Evolutionary conservation across 345 rosid species (phyloP), one percentile per base, ranked within the genome.

Genomic region (Eucalyptus victrix): DNA sequence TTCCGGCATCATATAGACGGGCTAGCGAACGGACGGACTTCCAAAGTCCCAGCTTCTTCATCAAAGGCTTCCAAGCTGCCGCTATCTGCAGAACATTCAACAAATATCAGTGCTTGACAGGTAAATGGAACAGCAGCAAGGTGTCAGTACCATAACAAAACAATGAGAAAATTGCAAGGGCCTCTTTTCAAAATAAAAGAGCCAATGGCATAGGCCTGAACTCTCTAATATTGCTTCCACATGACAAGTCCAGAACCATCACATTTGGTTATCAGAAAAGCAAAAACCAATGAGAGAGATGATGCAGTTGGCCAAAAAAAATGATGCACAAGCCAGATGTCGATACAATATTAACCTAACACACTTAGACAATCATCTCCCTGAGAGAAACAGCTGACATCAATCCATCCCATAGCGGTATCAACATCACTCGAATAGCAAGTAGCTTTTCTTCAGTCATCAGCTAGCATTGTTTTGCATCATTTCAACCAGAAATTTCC

Each of bases 11-110:
- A 12, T 94, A 97, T 11, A 97, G 94, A 23, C 98, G 95, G 8
- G 96, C 98, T 7, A 98, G 90, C n/a, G 99, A 96, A 5, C 99
- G 97, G 40, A 96, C 32, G 1, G 98, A 98, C 86, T 97, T 98
- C 98, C 99, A 98, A 90, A 97, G 90, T 42, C 98, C 95, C 34
- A 97, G 56, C 89, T 44, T 92, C 93, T 96, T 98, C 87, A 96
- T 89, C 91, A 97, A 24, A 18, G 98, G 99, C 93, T 95, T 98
- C 98, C 99, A 98, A 67, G 98, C 98, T 56, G 95, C 93, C 32
- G 99, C 99, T 87, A 98, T 96, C 99, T 97, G 95, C 69, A 91
- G 86, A 32, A 1, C 28, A 88, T 76, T 76, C 44, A 0, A 30
- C 21, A 89, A 30, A 88, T 18, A 44, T 47, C 69, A 88, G 42